phyloP scores from a whole-genome alignment of 441 rosid species.

The Arabidopsis hybrid region DNA sequence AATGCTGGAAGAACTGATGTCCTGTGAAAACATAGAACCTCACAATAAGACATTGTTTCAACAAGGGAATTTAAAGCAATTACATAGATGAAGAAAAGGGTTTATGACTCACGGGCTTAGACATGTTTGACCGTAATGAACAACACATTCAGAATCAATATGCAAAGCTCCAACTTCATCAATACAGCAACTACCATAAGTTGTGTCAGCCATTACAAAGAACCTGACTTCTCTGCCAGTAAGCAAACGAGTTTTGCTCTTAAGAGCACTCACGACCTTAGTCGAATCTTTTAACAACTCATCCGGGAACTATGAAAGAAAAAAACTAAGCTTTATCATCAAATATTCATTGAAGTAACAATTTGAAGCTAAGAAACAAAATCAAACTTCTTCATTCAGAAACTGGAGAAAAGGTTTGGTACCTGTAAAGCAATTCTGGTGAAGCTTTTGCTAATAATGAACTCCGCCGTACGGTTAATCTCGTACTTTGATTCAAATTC shows the following conservation, averaged over 20 bases:
- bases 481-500: slow-evolving; percentile 70
- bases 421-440: slow-evolving; percentile 86
- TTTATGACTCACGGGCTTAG: slow-evolving; percentile 82
- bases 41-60: background rate
- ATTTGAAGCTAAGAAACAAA: background rate
- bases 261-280: slow-evolving; percentile 60
- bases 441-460: slow-evolving; percentile 63
- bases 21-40: slow-evolving; percentile 48
- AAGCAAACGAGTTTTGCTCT: slow-evolving; percentile 50
- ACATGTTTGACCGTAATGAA: slow-evolving; percentile 94
- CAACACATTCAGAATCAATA: slow-evolving; percentile 75
- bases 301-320: slow-evolving; percentile 77
- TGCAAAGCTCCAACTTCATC: slow-evolving; percentile 95
- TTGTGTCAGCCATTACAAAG: slow-evolving; percentile 90
- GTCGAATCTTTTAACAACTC: slow-evolving; percentile 74
- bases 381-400: background rate
- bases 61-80: background rate
- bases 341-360: slow-evolving; percentile 1
- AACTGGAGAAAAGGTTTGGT: background rate
- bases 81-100: slow-evolving; percentile 1
- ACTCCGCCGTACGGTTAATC: slow-evolving; percentile 63
- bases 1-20: slow-evolving; percentile 82
- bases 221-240: slow-evolving; percentile 57
- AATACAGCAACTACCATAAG: slow-evolving; percentile 90
- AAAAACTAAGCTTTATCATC: slow-evolving; percentile 5